A percentile compares a stretch with the other conserved stretches of the same genome.
Conservation (phyloP, 2,329 filamentous ascomycete genomes). For the Colletotrichum lupini region DNA sequence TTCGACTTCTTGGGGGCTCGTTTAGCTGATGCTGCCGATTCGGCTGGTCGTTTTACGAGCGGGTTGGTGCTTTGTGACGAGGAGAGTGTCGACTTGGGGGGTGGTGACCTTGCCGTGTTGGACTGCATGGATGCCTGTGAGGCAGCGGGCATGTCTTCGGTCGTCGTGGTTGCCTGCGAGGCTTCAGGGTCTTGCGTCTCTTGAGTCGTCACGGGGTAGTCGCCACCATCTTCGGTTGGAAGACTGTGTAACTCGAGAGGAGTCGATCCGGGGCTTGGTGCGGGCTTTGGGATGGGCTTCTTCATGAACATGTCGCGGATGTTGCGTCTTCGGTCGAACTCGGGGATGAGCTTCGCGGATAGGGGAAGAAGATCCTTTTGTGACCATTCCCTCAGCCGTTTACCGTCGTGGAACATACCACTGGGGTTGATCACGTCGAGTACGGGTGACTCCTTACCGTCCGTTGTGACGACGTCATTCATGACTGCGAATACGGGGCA, state of each 20-base stretch:
- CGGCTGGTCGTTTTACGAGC: conserved; percentile 35
- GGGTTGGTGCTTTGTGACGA: conserved; percentile 20
- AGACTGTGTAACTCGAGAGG: neutral
- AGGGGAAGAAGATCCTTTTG: conserved; percentile 75
- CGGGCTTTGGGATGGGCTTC: conserved; percentile 51
- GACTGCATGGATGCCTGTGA: conserved; percentile 14
- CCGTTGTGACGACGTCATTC: conserved; percentile 68
- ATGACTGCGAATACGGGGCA: conserved; percentile 89
- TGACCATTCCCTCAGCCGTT: conserved; percentile 74
- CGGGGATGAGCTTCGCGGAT: conserved; percentile 86
- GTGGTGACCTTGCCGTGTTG: conserved; percentile 17
- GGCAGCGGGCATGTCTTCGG: neutral
- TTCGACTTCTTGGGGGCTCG: conserved; percentile 50
- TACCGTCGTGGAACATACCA: conserved; percentile 76
- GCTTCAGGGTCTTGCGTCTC: neutral
- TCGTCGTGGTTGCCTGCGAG: neutral
- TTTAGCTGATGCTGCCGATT: conserved; percentile 39
- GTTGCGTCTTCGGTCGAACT: conserved; percentile 85
- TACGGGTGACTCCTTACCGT: conserved; percentile 63
- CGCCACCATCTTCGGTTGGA: neutral
- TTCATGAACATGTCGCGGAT: conserved; percentile 94
- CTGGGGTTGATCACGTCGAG: conserved; percentile 82
- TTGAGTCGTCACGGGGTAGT: neutral
- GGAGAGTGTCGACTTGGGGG: conserved; percentile 47
- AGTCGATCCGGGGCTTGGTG: conserved; percentile 26